Evolutionary conservation across 2,329 filamentous ascomycete species (phyloP), one percentile per base, ranked within the genome.

Genomic region (Fusarium proliferatum): DNA sequence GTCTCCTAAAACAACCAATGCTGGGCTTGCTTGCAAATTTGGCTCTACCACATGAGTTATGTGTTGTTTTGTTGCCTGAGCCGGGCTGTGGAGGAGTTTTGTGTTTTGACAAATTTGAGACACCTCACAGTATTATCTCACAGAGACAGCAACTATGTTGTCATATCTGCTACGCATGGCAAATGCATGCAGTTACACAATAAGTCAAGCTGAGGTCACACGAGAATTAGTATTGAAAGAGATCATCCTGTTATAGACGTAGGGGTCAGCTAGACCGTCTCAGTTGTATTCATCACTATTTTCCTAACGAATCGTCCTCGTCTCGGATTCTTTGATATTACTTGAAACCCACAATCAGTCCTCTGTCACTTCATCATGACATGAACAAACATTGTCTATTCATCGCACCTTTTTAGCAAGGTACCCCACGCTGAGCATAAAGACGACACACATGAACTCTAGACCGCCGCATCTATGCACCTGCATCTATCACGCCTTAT

Each of bases 401-500:
- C n/a, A 34, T 26, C 42, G 19, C 36, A 16, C n/a, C n/a, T 9
- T 41, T 15, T 46, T 11, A 42, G 12, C 26, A 28, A 43, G 62
- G 23, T 41, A 58, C 30, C 26, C 49, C 43, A 52, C 38, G 21
- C 28, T 42, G 46, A 34, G 33, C 13, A 28, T 45, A 19, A 38
- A n/a, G 36, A 23, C 42, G 28, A 28, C 38, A 33, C 23, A 23
- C n/a, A 33, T 10, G 9, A 34, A 26, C 15, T 8, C 21, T 30
- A 46, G 65, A 48, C 42, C 45, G 26, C 41, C 39, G 41, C 57
- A 33, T 49, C 17, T 46, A 45, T 58, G 41, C 51, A 33, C 36
- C 34, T 59, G 41, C 58, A 69, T 57, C 33, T 49, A 64, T 69
- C 65, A 59, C 67, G 51, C 34, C 64, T 69, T 42, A 51, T 72